phyloP scores from a whole-genome alignment of 2,329 filamentous ascomycete genomes.

The Fusarium drepaniforme region DNA sequence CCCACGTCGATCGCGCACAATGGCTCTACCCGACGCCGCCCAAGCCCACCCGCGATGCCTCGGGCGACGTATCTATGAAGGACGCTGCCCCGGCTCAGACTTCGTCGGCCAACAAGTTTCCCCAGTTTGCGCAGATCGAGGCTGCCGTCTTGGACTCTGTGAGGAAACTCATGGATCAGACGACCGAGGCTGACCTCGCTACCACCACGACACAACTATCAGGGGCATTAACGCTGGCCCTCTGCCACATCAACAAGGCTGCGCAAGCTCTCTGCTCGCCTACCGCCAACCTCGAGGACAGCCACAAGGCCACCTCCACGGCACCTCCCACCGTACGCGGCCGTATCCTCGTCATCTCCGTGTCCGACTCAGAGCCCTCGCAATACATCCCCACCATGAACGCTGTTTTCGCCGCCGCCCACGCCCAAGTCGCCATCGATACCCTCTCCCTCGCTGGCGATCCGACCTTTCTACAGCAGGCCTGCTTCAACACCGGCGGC shows the following conservation, averaged over 20 bases:
- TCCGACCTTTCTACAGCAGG: slow-evolving; percentile 95
- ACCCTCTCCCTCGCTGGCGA: slow-evolving; percentile 88
- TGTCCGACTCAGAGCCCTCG: slow-evolving; percentile 85
- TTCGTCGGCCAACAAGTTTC: slow-evolving; percentile 85
- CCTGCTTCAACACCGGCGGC: slow-evolving; percentile 72
- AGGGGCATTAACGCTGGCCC: slow-evolving; percentile 88
- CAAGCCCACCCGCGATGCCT: slow-evolving; percentile 46
- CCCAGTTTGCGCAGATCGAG: slow-evolving; percentile 90
- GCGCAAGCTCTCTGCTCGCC: slow-evolving; percentile 73
- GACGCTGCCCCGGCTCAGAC: slow-evolving; percentile 53
- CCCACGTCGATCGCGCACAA: slow-evolving; percentile 85
- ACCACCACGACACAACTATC: slow-evolving; percentile 88
- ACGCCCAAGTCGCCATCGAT: slow-evolving; percentile 89
- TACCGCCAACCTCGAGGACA: slow-evolving; percentile 57
- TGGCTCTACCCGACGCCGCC: slow-evolving; percentile 84
- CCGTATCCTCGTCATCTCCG: slow-evolving; percentile 90
- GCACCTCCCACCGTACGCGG: slow-evolving; percentile 51
- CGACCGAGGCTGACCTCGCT: slow-evolving; percentile 73
- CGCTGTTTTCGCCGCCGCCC: slow-evolving; percentile 93
- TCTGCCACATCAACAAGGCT: slow-evolving; percentile 91
- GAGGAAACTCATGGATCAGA: slow-evolving; percentile 77
- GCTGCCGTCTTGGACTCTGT: slow-evolving; percentile 82
- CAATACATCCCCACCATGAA: slow-evolving; percentile 99
- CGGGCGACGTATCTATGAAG: slow-evolving; percentile 71
- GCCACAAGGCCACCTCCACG: slow-evolving; percentile 48